These are phyloP conservation scores for Chrysanthemum seticuspe DNA, from an alignment of 129 eudicot genomes.

Conservation along the genomic window DNA sequence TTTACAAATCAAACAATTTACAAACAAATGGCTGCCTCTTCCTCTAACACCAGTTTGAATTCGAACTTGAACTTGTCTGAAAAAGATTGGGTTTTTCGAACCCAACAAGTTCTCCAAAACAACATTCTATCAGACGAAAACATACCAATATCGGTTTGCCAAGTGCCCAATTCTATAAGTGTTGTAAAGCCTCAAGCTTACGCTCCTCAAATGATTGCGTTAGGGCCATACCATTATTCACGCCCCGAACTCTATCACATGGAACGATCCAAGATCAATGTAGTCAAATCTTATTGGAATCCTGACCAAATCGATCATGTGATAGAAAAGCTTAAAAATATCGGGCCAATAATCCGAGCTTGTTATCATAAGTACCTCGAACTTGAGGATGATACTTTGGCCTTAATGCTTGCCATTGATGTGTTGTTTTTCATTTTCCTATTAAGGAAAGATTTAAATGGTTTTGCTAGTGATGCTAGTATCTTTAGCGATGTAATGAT, in stretches of 20 bases:
- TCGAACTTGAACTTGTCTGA: constrained; percentile 20
- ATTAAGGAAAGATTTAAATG: not conserved
- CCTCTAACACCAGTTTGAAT: constrained; percentile 15
- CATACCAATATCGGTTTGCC: constrained; percentile 22
- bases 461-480: no score
- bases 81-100: constrained; percentile 24
- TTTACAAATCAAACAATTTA: not conserved
- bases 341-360: constrained; percentile 28
- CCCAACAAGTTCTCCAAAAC: constrained; percentile 10
- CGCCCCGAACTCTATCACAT: constrained; percentile 28
- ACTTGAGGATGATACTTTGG: constrained; percentile 29
- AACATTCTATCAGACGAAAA: not conserved
- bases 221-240: constrained; percentile 38
- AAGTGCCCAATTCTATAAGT: constrained; percentile 28
- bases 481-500: no score
- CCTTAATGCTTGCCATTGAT: constrained; percentile 40
- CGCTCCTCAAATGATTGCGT: constrained; percentile 22
- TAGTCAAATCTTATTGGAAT: constrained; percentile 13
- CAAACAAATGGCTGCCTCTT: constrained; percentile 16
- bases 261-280: constrained; percentile 34
- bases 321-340: constrained; percentile 24
- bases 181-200: constrained; percentile 38
- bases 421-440: constrained; percentile 31
- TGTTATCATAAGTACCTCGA: constrained; percentile 41
- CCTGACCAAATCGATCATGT: constrained; percentile 2